Base-by-base conservation (phyloP, 2,329 filamentous ascomycete species). In the Cytospora mali region DNA sequence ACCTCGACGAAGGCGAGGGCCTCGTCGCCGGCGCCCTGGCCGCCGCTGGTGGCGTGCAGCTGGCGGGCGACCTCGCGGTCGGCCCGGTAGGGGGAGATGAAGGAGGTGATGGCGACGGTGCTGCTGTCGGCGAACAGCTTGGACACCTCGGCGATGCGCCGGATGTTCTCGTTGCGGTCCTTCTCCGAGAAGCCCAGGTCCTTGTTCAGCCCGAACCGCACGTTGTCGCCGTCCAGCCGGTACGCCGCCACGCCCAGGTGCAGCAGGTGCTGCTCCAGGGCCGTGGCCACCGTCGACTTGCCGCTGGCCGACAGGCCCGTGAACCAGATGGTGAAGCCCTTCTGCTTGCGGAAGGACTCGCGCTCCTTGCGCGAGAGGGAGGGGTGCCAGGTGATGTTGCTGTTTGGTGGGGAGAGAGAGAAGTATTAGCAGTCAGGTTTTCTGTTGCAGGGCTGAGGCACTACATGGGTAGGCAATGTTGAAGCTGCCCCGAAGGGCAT, bases 171-270 rank as follows among this genome's bases (percentile, higher is more conserved):
- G 75, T 94, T 96, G 70, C 95, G 88, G 81, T 97, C 93, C 74
- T 88, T 87, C 74, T 97, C 94, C 68, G 87, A 90, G 82, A 98
- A 99, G 18, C 94, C 94, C 13, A 99, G 85, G 80, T 98, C 94
- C 79, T 96, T 96, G 87, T 98, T 99, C 69, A 99, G 84, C 18
- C 95, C 95, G 80, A 98, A 97, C 66, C 95, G 94, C 69, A 99
- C 90, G 79, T 99, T 99, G 85, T 99, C 95, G 72, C 94, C 95
- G 78, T 99, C 95, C 31, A 99, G 88, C 58, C 95, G 88, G 85
- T 99, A 99, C 65, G 93, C 91, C 61, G 89, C 81, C 57, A 95
- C 81, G 50, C 89, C 90, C 13, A 92, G 84, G 76, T 96, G 93
- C 61, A 99, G 87, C 35, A 99, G 88, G 77, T 97, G 93, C 81